phyloP scores from a whole-genome alignment of 352 stramenopile genomes.

The Globisporangium camurandrum region DNA sequence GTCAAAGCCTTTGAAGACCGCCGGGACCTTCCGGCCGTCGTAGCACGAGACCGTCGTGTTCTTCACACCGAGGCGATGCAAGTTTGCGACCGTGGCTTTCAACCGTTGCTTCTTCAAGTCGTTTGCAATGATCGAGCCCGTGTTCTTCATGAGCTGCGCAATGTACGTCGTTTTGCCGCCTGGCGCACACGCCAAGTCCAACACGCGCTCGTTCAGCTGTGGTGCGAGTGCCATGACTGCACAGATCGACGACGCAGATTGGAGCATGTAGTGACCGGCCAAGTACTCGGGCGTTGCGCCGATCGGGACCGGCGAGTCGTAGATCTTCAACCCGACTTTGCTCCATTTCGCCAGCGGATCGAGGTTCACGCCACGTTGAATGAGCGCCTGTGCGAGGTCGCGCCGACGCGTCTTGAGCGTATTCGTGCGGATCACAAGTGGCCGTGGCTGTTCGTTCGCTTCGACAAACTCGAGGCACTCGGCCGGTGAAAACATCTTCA shows the following conservation, averaged over 20 bases:
- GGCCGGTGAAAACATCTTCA: conserved; percentile 96
- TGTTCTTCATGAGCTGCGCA: conserved; percentile 99
- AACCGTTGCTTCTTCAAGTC: conserved; percentile 97
- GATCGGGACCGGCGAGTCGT: conserved; percentile 97
- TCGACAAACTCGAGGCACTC: conserved; percentile 99
- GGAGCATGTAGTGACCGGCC: conserved; percentile 99
- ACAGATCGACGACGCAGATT: conserved; percentile 98
- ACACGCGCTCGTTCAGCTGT: conserved; percentile 94
- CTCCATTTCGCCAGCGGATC: conserved; percentile 98
- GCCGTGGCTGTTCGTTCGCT: conserved; percentile 95
- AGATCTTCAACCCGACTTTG: conserved; percentile 99
- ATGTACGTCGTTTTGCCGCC: conserved; percentile 99
- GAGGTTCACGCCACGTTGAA: conserved; percentile 97
- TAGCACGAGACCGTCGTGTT: conserved; percentile 98
- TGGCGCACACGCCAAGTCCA: conserved; percentile 98
- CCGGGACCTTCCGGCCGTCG: conserved; percentile 92
- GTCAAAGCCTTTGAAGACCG: conserved; percentile 95
- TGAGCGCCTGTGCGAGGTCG: conserved; percentile 96
- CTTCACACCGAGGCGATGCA: conserved; percentile 97
- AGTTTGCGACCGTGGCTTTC: conserved; percentile 97
- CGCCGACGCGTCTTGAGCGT: conserved; percentile 98
- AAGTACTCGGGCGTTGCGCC: conserved; percentile 99
- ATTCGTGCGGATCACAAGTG: conserved; percentile 99
- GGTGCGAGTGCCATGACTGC: conserved; percentile 97
- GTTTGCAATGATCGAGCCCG: conserved; percentile 97